A percentile compares a stretch with the other conserved stretches of the same genome.
These are phyloP conservation scores for Exsudoporus frostii DNA, from an alignment of 768 basidiomycete species.

Conservation along the genomic window DNA sequence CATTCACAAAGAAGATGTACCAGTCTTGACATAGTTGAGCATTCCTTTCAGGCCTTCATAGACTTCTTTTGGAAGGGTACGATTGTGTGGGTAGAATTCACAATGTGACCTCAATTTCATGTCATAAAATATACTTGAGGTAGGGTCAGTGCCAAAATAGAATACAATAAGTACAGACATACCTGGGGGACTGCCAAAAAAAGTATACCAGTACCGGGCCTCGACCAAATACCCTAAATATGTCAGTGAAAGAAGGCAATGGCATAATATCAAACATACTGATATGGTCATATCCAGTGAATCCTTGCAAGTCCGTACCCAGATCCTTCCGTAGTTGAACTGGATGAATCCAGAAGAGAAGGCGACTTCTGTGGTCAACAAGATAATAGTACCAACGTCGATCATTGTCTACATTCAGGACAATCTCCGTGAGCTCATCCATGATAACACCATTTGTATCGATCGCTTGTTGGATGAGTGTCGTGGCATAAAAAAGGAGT, in stretches of 20 bases:
- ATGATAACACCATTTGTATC: background rate
- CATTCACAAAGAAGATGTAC: background rate
- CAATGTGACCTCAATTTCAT: constrained; percentile 12
- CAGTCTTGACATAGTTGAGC: constrained; percentile 14
- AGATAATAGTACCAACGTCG: constrained; percentile 14
- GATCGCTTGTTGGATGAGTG: constrained; percentile 6
- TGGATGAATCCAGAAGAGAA: constrained; percentile 14
- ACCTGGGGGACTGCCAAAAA: background rate
- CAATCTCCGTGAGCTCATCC: constrained; percentile 8
- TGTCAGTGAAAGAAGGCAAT: background rate
- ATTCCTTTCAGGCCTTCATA: constrained; percentile 14
- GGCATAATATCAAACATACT: background rate
- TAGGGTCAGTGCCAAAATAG: background rate
- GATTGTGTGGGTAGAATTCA: constrained; percentile 12
- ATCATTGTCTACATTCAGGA: constrained; percentile 2
- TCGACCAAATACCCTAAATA: constrained; percentile 12
- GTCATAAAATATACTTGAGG: background rate
- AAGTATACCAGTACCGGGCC: constrained; percentile 12
- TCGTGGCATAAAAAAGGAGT: background rate
- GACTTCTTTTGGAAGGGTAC: background rate
- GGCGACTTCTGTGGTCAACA: constrained; percentile 12
- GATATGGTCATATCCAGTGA: constrained; percentile 4
- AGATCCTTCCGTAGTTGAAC: background rate
- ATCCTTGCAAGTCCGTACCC: constrained; percentile 1
- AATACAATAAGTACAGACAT: background rate